phyloP scores from a whole-genome alignment of 2,329 filamentous ascomycete species.

The Escovopsis sp. region DNA sequence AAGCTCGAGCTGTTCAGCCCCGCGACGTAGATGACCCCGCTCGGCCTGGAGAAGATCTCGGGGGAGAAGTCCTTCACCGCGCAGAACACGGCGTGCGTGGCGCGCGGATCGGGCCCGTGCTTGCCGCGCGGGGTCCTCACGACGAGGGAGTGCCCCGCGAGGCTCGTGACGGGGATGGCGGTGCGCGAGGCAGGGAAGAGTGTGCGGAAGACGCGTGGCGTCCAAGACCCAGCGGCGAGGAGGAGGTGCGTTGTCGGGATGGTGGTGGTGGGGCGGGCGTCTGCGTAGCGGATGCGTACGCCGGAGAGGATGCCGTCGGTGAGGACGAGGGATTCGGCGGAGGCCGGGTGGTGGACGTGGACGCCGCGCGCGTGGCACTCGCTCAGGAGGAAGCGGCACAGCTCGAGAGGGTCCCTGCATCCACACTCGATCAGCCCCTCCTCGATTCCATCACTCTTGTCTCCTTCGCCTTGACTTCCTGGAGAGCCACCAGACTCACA shows the following conservation, averaged over 20 bases:
- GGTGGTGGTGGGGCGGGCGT: slow-evolving; percentile 29
- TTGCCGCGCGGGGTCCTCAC: slow-evolving; percentile 34
- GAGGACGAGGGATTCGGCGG: slow-evolving; percentile 34
- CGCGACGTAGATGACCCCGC: slow-evolving; percentile 57
- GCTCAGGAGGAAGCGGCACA: slow-evolving; percentile 51
- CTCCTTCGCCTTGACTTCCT: background rate
- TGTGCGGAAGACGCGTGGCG: slow-evolving; percentile 43
- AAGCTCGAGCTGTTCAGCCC: slow-evolving; percentile 50
- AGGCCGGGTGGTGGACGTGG: slow-evolving; percentile 48
- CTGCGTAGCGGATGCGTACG: slow-evolving; percentile 31
- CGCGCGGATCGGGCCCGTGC: slow-evolving; percentile 20
- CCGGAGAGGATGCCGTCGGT: slow-evolving; percentile 32
- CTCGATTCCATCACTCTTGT: background rate
- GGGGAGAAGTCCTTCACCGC: slow-evolving; percentile 47
- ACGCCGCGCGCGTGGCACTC: slow-evolving; percentile 45
- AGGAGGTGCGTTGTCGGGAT: slow-evolving; percentile 51
- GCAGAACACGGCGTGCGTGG: slow-evolving; percentile 56
- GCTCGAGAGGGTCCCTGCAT: slow-evolving; percentile 48
- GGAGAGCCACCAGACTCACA: slow-evolving; percentile 28
- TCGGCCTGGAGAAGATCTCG: slow-evolving; percentile 53
- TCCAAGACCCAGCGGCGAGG: slow-evolving; percentile 58
- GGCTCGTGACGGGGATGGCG: slow-evolving; percentile 32
- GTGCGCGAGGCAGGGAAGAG: slow-evolving; percentile 44
- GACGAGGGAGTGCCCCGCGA: slow-evolving; percentile 61
- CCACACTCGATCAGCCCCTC: too few species aligned